phyloP scores from a whole-genome alignment of 2,329 filamentous ascomycete species.

The Ophiostoma perfectum region DNA sequence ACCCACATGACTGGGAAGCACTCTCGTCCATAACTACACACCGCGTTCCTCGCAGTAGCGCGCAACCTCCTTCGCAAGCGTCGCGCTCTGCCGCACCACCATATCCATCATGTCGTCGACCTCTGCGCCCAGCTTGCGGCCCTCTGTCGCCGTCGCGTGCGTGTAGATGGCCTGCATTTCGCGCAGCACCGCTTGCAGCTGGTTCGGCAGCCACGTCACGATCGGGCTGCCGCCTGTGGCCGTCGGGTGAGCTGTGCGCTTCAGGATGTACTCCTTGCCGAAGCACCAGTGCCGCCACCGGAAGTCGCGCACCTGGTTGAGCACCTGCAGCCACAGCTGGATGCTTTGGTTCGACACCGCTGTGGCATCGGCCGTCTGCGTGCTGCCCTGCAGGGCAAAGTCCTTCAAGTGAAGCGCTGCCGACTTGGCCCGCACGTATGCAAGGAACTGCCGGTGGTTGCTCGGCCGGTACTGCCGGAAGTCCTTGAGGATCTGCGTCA shows the following conservation, averaged over 20 bases:
- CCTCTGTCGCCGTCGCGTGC: slow-evolving; percentile 15
- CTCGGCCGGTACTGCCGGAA: slow-evolving; percentile 85
- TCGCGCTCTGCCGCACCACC: slow-evolving; percentile 58
- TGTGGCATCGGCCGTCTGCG: slow-evolving; percentile 28
- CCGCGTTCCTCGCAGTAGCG: slow-evolving; percentile 66
- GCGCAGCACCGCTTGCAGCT: slow-evolving; percentile 66
- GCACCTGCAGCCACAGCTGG: slow-evolving; percentile 56
- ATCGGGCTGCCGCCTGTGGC: slow-evolving; percentile 78
- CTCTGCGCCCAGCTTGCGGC: slow-evolving; percentile 40
- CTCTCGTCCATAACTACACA: slow-evolving; percentile 28
- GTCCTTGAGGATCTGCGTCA: slow-evolving; percentile 81
- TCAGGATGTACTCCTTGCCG: slow-evolving; percentile 76
- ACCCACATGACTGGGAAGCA: no score
- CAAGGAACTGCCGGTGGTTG: slow-evolving; percentile 81
- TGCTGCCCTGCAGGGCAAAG: slow-evolving; percentile 46
- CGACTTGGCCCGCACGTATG: slow-evolving; percentile 56
- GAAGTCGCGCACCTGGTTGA: slow-evolving; percentile 75
- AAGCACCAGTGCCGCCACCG: slow-evolving; percentile 84
- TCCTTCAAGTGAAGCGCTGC: slow-evolving; percentile 49
- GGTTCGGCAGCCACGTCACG: slow-evolving; percentile 79
- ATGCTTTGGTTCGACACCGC: slow-evolving; percentile 44
- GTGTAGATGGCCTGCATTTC: slow-evolving; percentile 59
- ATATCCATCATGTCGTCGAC: slow-evolving; percentile 61
- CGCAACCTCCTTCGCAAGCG: slow-evolving; percentile 65
- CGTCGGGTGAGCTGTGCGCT: slow-evolving; percentile 68